Percentiles rank a stretch among this genome's conserved stretches.
Conservation (phyloP, 2,329 filamentous ascomycete species). For the Ampelomyces quisqualis region DNA sequence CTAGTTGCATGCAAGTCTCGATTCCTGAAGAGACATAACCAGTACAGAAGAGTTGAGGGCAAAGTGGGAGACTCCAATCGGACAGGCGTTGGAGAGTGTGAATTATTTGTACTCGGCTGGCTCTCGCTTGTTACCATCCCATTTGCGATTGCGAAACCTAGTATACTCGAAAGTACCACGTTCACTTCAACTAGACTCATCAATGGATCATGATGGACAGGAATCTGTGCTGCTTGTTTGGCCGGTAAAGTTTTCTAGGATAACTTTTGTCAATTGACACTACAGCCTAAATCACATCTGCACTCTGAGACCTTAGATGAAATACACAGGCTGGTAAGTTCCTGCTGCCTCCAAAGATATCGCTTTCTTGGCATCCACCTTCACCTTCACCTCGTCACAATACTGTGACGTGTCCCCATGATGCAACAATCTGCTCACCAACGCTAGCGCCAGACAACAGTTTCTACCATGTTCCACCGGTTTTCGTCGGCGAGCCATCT, state of each 20-base stretch:
- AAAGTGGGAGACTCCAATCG: conserved; percentile 18
- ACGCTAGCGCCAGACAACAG: conserved; percentile 6
- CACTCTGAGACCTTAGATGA: background rate
- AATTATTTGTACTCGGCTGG: too few relatives aligned
- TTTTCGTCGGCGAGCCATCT: conserved; percentile 5
- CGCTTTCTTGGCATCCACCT: background rate
- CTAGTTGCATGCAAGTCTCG: conserved; percentile 16
- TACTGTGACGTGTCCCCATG: background rate
- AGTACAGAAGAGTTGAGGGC: conserved; percentile 13
- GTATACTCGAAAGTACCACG: too few relatives aligned
- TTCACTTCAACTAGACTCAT: too few relatives aligned
- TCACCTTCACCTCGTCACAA: background rate
- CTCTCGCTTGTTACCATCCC: too few relatives aligned
- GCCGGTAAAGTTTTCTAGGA: too few relatives aligned
- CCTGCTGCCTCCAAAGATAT: background rate
- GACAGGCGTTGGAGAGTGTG: conserved; percentile 18
- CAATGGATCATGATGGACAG: too few relatives aligned
- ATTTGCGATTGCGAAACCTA: too few relatives aligned
- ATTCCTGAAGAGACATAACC: conserved; percentile 17
- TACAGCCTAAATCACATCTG: too few relatives aligned
- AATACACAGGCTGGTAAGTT: background rate
- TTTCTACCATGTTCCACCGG: conserved; percentile 4
- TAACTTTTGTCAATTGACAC: too few relatives aligned
- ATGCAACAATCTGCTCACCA: conserved; percentile 1
- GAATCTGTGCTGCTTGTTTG: too few relatives aligned